These are phyloP conservation scores for Zygosaccharomyces kombuchaensis DNA, from an alignment of 805 yeast genomes.

Conservation along the genomic window DNA sequence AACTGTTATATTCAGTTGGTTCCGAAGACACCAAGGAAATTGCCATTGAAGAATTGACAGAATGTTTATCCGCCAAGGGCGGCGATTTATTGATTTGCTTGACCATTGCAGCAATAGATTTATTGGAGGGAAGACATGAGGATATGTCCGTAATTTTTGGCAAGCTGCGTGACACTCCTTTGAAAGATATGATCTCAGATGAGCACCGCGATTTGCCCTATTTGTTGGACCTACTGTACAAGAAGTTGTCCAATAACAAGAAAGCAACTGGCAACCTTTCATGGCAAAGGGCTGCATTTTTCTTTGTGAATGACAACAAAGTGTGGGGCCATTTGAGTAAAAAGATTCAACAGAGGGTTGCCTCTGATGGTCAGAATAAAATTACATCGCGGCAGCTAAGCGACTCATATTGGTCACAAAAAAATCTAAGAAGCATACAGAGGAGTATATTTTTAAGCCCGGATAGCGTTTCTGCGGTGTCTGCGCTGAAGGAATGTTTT, in stretches of 20 bases:
- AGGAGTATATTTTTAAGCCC: slow-evolving; percentile 67
- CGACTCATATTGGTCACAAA: slow-evolving; percentile 45
- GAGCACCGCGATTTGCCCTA: slow-evolving; percentile 52
- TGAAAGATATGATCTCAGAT: slow-evolving; percentile 48
- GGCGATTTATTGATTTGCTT: slow-evolving; percentile 62
- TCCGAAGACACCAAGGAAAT: slow-evolving; percentile 74
- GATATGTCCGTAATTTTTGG: slow-evolving; percentile 57
- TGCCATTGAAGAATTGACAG: slow-evolving; percentile 77
- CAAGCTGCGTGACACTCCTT: slow-evolving; percentile 53
- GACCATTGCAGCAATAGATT: slow-evolving; percentile 73
- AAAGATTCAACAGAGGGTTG: slow-evolving; percentile 54
- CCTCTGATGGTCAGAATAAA: slow-evolving; percentile 46
- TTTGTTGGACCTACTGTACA: slow-evolving; percentile 49
- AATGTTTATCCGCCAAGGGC: slow-evolving; percentile 59
- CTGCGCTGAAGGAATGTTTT: slow-evolving; percentile 32
- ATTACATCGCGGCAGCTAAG: slow-evolving; percentile 48
- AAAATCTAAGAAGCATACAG: slow-evolving; percentile 53
- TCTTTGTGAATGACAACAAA: slow-evolving; percentile 65
- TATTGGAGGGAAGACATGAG: slow-evolving; percentile 55
- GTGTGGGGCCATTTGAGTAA: slow-evolving; percentile 67
- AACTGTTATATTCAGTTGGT: slow-evolving; percentile 73
- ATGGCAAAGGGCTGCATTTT: slow-evolving; percentile 68
- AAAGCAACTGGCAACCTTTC: slow-evolving; percentile 21
- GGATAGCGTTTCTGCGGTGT: slow-evolving; percentile 36
- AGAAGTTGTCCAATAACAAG: slow-evolving; percentile 34